Conservation (phyloP, 257 asterid genomes). For the Vinca minor region DNA sequence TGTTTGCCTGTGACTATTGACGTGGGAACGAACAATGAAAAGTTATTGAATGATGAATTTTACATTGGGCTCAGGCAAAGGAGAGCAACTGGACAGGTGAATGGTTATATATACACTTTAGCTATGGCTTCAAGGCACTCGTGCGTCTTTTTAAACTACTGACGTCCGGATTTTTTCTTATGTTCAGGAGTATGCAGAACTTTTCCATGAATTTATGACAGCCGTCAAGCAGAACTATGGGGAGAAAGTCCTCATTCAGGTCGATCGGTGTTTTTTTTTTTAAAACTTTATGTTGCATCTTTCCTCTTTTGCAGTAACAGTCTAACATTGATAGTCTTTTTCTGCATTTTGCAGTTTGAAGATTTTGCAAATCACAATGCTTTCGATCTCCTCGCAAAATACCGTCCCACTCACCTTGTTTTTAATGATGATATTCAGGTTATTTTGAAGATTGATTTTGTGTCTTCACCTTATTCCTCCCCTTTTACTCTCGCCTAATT, state of each 20-base stretch:
- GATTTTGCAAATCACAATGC: slow-evolving; percentile 98
- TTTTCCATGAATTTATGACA: slow-evolving; percentile 72
- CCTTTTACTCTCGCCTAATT: not conserved
- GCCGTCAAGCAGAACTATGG: slow-evolving; percentile 91
- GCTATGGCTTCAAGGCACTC: not conserved
- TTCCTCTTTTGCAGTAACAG: slow-evolving; percentile 10
- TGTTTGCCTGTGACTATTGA: slow-evolving; percentile 91
- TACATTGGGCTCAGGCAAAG: slow-evolving; percentile 87
- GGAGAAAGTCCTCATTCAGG: slow-evolving; percentile 92
- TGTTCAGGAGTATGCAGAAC: slow-evolving; percentile 79
- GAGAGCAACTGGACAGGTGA: slow-evolving; percentile 92
- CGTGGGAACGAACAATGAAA: slow-evolving; percentile 87
- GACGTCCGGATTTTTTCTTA: slow-evolving; percentile 7
- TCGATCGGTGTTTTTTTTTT: not conserved
- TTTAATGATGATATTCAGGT: slow-evolving; percentile 97
- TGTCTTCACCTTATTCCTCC: not conserved
- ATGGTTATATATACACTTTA: not conserved
- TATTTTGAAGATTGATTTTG: not conserved
- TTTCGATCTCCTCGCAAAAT: slow-evolving; percentile 88
- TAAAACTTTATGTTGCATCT: slow-evolving; percentile 2
- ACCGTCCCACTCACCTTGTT: slow-evolving; percentile 76
- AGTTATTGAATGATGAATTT: slow-evolving; percentile 71
- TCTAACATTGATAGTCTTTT: not conserved
- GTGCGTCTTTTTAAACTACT: slow-evolving; percentile 8
- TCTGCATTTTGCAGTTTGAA: slow-evolving; percentile 57